Conservation (phyloP, 2,329 filamentous ascomycete genomes). For the Keithomyces neogunnii region DNA sequence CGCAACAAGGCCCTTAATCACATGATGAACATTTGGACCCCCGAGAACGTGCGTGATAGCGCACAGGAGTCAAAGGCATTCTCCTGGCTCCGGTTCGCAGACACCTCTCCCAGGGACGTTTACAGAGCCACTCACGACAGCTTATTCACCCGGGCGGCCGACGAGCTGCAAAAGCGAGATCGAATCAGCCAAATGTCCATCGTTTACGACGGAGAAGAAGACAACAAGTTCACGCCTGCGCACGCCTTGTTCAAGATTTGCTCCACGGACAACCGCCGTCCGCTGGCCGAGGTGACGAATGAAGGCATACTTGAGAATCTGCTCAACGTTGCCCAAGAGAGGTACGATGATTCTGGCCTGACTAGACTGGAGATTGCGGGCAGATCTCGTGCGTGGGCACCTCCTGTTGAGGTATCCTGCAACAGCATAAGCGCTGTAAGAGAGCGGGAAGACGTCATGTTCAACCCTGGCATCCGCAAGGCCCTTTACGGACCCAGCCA, state of each 20-base stretch:
- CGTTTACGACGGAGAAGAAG: conserved; percentile 59
- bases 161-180: conserved; percentile 45
- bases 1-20: conserved; percentile 66
- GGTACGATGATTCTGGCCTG: conserved; percentile 63
- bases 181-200: conserved; percentile 59
- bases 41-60: conserved; percentile 65
- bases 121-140: conserved; percentile 60
- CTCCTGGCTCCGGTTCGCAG: conserved; percentile 83
- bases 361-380: conserved; percentile 73
- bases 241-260: conserved; percentile 79
- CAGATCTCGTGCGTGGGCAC: conserved; percentile 70
- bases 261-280: conserved; percentile 55
- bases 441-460: conserved; percentile 67
- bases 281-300: conserved; percentile 59
- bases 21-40: conserved; percentile 84
- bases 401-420: conserved; percentile 74
- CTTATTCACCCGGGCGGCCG: conserved; percentile 65
- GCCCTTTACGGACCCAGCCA: conserved; percentile 60
- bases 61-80: conserved; percentile 58
- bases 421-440: conserved; percentile 54
- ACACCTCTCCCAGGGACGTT: conserved; percentile 65
- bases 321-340: conserved; percentile 65
- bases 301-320: conserved; percentile 68
- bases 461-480: conserved; percentile 69
- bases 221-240: conserved; percentile 55